A percentile compares a stretch with the other conserved stretches of the same genome.
phyloP scores from a whole-genome alignment of 441 rosid genomes.

The Euphorbia schlechtendalii region DNA sequence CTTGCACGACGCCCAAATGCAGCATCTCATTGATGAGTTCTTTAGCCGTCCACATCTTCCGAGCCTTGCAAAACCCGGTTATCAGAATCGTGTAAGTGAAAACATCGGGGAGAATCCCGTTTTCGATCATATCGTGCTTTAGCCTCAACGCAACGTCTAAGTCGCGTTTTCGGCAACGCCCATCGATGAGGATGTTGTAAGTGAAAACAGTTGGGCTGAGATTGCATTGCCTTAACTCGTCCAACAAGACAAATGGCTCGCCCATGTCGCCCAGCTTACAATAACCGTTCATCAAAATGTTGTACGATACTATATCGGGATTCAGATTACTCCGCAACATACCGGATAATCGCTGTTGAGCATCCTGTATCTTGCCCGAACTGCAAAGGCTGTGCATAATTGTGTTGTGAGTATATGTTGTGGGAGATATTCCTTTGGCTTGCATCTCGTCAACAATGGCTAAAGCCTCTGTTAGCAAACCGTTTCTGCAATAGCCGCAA shows the following conservation, averaged over 20 bases:
- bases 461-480: constrained; percentile 45
- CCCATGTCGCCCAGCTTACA: constrained; percentile 42
- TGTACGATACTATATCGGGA: constrained; percentile 63
- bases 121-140: constrained; percentile 52
- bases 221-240: constrained; percentile 37
- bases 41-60: constrained; percentile 41
- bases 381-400: constrained; percentile 44
- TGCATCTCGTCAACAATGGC: constrained; percentile 45
- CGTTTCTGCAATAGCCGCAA: constrained; percentile 44
- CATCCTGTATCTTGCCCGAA: constrained; percentile 43
- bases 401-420: constrained; percentile 39
- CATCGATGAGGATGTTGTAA: constrained; percentile 59
- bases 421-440: constrained; percentile 35
- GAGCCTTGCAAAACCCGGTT: constrained; percentile 47
- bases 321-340: constrained; percentile 36
- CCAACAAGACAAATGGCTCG: constrained; percentile 57
- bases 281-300: constrained; percentile 55
- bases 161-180: constrained; percentile 56
- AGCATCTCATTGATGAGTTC: constrained; percentile 54
- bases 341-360: constrained; percentile 36
- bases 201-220: constrained; percentile 48
- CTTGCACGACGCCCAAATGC: constrained; percentile 45
- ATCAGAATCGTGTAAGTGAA: constrained; percentile 60
- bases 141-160: constrained; percentile 45
- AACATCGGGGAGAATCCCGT: constrained; percentile 48